Percentiles rank a stretch among this genome's conserved stretches.
phyloP scores from a whole-genome alignment of 352 stramenopile genomes.

The Globisporangium barbulae region DNA sequence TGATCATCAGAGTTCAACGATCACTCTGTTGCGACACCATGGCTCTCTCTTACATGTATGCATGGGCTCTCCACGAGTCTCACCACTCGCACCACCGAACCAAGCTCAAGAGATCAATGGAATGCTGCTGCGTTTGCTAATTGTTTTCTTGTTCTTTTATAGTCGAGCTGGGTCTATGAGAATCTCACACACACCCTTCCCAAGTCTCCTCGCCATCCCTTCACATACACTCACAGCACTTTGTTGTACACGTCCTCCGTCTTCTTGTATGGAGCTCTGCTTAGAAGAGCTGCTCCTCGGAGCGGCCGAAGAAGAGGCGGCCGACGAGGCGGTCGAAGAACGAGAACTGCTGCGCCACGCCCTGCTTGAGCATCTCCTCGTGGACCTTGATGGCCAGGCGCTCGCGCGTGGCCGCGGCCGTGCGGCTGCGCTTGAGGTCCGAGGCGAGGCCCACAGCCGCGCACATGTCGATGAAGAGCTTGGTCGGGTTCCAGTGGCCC shows the following conservation, averaged over 20 bases:
- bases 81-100: no score
- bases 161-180: background rate
- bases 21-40: no score
- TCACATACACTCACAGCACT: background rate
- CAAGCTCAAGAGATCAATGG: no score
- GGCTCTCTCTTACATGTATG: no score
- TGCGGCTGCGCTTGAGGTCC: slow-evolving; percentile 94
- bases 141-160: background rate
- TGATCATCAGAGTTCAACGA: no score
- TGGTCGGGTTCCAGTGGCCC: slow-evolving; percentile 97
- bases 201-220: background rate
- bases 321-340: slow-evolving; percentile 55
- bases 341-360: slow-evolving; percentile 43
- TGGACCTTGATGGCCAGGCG: slow-evolving; percentile 60
- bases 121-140: no score
- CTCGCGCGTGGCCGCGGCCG: slow-evolving; percentile 63
- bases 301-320: slow-evolving; percentile 78
- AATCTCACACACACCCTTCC: background rate
- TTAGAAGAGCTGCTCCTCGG: slow-evolving; percentile 78
- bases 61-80: no score
- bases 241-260: background rate
- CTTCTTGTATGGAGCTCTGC: background rate
- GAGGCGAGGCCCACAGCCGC: slow-evolving; percentile 92
- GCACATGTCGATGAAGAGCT: slow-evolving; percentile 96
- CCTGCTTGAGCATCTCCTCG: slow-evolving; percentile 54